These are phyloP conservation scores for Ustilago cynodontis DNA, from an alignment of 1,284 basidiomycete genomes.

Conservation along the genomic window DNA sequence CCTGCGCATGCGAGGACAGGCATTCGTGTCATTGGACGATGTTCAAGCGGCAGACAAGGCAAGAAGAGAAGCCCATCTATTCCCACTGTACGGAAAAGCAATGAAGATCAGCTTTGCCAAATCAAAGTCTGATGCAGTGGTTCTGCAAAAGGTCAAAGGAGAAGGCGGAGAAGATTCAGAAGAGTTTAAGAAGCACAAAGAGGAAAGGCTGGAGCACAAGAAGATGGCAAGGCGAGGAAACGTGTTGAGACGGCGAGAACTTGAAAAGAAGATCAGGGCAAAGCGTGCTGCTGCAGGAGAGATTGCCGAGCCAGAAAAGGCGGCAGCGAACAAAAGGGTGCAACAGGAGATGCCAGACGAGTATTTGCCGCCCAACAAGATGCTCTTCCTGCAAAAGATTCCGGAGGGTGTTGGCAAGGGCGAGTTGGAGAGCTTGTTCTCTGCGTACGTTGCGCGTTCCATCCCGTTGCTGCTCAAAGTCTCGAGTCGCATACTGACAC, in stretches of 20 bases:
- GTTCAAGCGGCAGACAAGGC: slow-evolving; percentile 86
- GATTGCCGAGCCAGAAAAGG: slow-evolving; percentile 33
- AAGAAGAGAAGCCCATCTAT: slow-evolving; percentile 89
- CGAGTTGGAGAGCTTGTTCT: slow-evolving; percentile 62
- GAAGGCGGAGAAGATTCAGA: slow-evolving; percentile 33
- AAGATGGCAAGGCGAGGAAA: slow-evolving; percentile 57
- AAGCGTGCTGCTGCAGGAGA: slow-evolving; percentile 53
- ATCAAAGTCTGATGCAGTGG: slow-evolving; percentile 88
- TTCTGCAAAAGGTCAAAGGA: slow-evolving; percentile 69
- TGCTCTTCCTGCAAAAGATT: slow-evolving; percentile 87
- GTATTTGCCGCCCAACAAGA: slow-evolving; percentile 98
- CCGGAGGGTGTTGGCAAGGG: slow-evolving; percentile 55
- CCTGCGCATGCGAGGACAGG: slow-evolving; percentile 96
- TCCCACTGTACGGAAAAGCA: slow-evolving; percentile 95
- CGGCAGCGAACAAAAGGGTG: slow-evolving; percentile 39
- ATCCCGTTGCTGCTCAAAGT: neutral
- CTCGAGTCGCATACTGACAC: neutral
- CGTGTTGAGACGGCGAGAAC: slow-evolving; percentile 42
- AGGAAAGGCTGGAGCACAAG: slow-evolving; percentile 52
- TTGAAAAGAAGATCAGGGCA: slow-evolving; percentile 53
- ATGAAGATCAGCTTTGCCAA: slow-evolving; percentile 87
- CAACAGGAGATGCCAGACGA: slow-evolving; percentile 86
- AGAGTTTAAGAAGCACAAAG: slow-evolving; percentile 75
- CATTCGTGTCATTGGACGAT: slow-evolving; percentile 91
- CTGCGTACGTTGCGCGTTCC: slow-evolving; percentile 37